phyloP scores from a whole-genome alignment of 176 grass and related monocot genomes.

The Juncus effusus region DNA sequence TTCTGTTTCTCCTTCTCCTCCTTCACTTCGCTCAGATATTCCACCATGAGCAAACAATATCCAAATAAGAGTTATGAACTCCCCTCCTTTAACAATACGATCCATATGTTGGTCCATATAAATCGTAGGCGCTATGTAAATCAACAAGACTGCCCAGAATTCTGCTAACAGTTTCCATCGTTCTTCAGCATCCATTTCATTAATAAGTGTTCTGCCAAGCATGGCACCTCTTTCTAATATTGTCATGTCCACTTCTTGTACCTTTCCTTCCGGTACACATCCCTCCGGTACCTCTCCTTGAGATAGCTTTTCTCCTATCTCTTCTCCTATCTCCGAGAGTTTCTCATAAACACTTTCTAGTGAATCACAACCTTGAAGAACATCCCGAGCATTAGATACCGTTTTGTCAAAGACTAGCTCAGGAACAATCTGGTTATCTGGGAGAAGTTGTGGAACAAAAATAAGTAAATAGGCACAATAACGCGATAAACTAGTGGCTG shows the following conservation, averaged over 20 bases:
- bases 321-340: not conserved
- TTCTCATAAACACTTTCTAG: not conserved
- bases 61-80: conserved; percentile 1
- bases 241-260: not conserved
- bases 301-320: fast-evolving
- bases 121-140: not conserved
- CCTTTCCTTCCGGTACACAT: no score
- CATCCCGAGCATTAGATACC: not conserved
- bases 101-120: not conserved
- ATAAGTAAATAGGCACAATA: conserved; percentile 47
- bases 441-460: conserved; percentile 30
- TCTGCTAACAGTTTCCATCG: not conserved
- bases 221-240: not conserved
- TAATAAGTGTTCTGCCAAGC: not conserved
- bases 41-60: not conserved
- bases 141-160: not conserved
- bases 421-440: conserved; percentile 18
- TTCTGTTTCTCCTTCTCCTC: not conserved
- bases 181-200: not conserved
- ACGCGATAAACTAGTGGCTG: conserved; percentile 30
- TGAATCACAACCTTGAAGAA: conserved; percentile 22
- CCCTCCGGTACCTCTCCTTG: no score
- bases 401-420: conserved; percentile 9
- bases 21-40: not conserved
- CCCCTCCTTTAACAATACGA: not conserved